These are phyloP conservation scores for Lasiodiplodia gonubiensis DNA, from an alignment of 2,329 filamentous ascomycete species.

Conservation along the genomic window DNA sequence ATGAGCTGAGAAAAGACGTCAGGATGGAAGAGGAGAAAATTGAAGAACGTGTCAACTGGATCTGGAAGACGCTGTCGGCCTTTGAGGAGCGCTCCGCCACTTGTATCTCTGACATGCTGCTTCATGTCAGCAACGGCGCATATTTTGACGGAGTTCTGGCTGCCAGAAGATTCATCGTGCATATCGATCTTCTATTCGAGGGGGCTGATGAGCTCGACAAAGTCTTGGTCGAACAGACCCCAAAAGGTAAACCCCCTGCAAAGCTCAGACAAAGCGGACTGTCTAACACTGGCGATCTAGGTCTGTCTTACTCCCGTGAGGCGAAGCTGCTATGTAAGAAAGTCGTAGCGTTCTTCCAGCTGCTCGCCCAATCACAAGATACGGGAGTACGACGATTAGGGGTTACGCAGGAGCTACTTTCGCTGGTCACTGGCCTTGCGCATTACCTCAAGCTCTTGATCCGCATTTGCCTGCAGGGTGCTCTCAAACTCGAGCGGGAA, in stretches of 20 bases:
- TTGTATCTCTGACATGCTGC: conserved; percentile 98
- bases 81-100: conserved; percentile 98
- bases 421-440: conserved; percentile 90
- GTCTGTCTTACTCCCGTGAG: conserved; percentile 89
- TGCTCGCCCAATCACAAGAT: conserved; percentile 93
- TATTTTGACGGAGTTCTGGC: conserved; percentile 95
- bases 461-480: conserved; percentile 92
- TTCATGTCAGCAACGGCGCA: conserved; percentile 96
- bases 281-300: conserved; percentile 51
- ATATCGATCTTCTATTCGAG: conserved; percentile 90
- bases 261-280: neutral
- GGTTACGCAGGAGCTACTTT: conserved; percentile 97
- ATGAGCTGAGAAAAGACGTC: conserved; percentile 75
- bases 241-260: conserved; percentile 69
- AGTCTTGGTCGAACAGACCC: conserved; percentile 69
- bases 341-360: conserved; percentile 95
- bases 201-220: conserved; percentile 85
- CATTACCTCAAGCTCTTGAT: conserved; percentile 98
- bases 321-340: conserved; percentile 99
- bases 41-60: conserved; percentile 96
- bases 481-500: conserved; percentile 88
- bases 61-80: conserved; percentile 96
- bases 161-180: conserved; percentile 93
- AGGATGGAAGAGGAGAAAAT: conserved; percentile 88
- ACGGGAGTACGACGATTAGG: conserved; percentile 87